Evolutionary conservation across 352 stramenopile species (phyloP), one percentile per base, ranked within the genome.

Genomic region (Phytophthora sp.): DNA sequence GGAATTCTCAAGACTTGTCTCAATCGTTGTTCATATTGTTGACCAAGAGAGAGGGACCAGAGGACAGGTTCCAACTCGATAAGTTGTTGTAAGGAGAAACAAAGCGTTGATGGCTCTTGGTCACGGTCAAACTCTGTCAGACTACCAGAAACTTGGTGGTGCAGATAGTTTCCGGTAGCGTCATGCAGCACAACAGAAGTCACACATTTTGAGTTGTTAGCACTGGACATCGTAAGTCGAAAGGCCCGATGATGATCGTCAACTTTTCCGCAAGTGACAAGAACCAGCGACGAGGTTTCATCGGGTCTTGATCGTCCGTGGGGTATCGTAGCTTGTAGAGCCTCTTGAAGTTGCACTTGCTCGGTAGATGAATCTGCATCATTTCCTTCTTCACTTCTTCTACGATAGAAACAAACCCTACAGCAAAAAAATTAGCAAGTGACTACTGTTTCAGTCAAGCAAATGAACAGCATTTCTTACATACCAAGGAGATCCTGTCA

Each of bases 401-500:
- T 36, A 39, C 31, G n/a, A 52, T 69, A 73, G 13, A 57, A 50
- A 24, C 52, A 73, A 41, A 65, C 45, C 58, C 65, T 73, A 30
- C 18, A 36, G 30, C 21, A 49, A 2, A 44, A 26, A 9, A 52
- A 6, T 69, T 49, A 72, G 27, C 27, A 7, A 59, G 23, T 4
- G 30, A 16, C 18, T 47, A 8, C 3, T 21, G 13, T 42, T 44
- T 9, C 24, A 13, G 16, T 8, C 5, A 50, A 53, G n/a, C n/a
- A n/a, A n/a, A 24, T 18, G 8, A 20, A 23, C 35, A 49, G 11
- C n/a, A 52, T 45, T 27, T n/a, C n/a, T n/a, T 35, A 33, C 63
- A 23, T 66, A 86, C 77, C 77, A 86, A 30, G 72, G 74, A 15
- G 62, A 54, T 3, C 81, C 79, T 9, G 79, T 79, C 13, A 90